Base-by-base conservation (phyloP, 169 alveolate genomes). In the Babesia microti region DNA sequence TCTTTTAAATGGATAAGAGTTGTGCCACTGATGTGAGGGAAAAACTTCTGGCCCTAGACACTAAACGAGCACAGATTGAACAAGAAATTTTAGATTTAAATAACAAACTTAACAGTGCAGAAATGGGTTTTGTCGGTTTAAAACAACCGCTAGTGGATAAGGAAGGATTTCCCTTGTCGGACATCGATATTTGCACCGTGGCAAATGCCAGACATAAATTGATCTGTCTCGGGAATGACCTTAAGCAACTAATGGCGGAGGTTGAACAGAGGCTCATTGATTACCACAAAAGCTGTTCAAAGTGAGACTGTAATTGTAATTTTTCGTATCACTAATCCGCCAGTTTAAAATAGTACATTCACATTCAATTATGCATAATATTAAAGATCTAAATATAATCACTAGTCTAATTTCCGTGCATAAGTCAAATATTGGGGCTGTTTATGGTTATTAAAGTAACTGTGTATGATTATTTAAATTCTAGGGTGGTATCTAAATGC, bases 131-230 rank as follows among this genome's bases (percentile, higher is more conserved):
- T 7, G 75, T 74, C 14, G 85, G 85, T 1, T 27, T 74, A 66
- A 21, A 42, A 6, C 79, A 75, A 15, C 60, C 78, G 7, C 58
- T 74, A 26, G 52, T 74, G 11, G 85, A 74, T 42, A 17, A 43
- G 15, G 85, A 74, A 24, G 72, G 71, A 17, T 74, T 61, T 28
- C 85, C 85, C 14, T 18, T 76, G 22, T 46, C 57, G 22, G 85
- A 69, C 40, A 69, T 74, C 15, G 85, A 74, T 29, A 50, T 74
- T 28, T 74, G 57, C 39, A 71, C 71, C 28, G 66, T 74, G 28
- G 44, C 81, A 19, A 50, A 63, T 4, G 85, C 85, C 5, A 32
- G 85, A 26, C 68, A 71, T 28, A 52, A 70, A n/a, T 45, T 74
- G 2, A 39, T 37, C 12, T 68, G 81, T 43, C 60, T 74, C 32